Base-by-base conservation (phyloP, 139 green algal species). In the Bryopsis sp. region DNA sequence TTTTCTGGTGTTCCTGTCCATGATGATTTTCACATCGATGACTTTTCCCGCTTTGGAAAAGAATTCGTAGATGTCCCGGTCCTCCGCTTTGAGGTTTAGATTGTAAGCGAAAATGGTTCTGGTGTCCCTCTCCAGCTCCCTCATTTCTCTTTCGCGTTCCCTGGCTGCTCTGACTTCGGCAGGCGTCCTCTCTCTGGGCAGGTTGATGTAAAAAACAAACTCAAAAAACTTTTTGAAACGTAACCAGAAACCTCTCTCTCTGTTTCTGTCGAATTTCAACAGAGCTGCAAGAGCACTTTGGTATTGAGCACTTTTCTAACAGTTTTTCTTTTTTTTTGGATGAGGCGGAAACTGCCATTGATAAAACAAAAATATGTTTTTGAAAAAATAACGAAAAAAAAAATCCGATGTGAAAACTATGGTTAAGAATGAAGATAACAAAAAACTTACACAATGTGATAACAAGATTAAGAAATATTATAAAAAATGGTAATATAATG, bases 11-110 rank as follows among this genome's bases (percentile, higher is more conserved):
- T 86, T 87, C 47, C 90, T 84, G 78, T 98, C 93, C 19, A 78
- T 89, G 73, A 98, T 98, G 68, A 97, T 86, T 36, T 85, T 85
- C 38, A 98, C 90, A 79, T 97, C 92, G 19, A 78, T 80, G 1
- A 97, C 78, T 37, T 73, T 77, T 29, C 89, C 87, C 32, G 80
- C 84, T 38, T 75, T 66, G 6, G 68, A 79, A 72, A 95, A 96
- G 64, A 96, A 93, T 43, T 90, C 70, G 62, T 92, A 96, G 5
- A 97, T 74, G 61, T 96, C 90, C 28, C 79, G 71, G 72, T 97
- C 92, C 29, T 88, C 84, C 2, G 88, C 88, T 59, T 78, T 82
- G 46, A 92, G 79, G 65, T 79, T 86, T 24, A 97, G 73, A 70
- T 95, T 95, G 76, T 88, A 93, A 1, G 83, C 90, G 67, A 96